Conservation (phyloP, 495 filamentous ascomycete genomes). For the Aspergillus bertholletiae region DNA sequence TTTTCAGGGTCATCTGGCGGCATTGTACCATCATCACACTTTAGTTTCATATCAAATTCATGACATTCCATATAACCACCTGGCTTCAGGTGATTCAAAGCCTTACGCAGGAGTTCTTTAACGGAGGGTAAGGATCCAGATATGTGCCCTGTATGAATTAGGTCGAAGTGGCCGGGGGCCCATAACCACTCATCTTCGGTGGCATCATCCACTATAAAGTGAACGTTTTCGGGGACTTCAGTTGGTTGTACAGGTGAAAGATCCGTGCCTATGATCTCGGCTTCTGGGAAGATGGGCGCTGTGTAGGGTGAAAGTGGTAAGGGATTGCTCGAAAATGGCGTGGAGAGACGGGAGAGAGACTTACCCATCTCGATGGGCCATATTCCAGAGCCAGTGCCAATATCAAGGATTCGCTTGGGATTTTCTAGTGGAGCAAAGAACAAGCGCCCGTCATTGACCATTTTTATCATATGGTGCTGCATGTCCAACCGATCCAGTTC, state of each 20-base stretch:
- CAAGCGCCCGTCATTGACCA: slow-evolving; percentile 47
- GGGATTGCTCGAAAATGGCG: neutral
- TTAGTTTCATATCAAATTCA: slow-evolving; percentile 53
- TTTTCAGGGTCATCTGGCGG: slow-evolving; percentile 40
- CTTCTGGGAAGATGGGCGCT: slow-evolving; percentile 51
- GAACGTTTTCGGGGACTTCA: slow-evolving; percentile 53
- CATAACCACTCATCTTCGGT: slow-evolving; percentile 50
- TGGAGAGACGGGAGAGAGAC: slow-evolving; percentile 13
- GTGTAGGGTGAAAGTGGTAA: slow-evolving; percentile 1
- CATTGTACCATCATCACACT: slow-evolving; percentile 62
- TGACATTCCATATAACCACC: slow-evolving; percentile 67
- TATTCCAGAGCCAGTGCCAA: slow-evolving; percentile 68
- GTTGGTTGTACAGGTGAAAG: slow-evolving; percentile 61
- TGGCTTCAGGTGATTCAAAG: slow-evolving; percentile 51
- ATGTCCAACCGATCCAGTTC: slow-evolving; percentile 54
- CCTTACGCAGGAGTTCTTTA: slow-evolving; percentile 38
- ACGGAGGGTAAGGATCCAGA: slow-evolving; percentile 37
- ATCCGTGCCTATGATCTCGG: slow-evolving; percentile 58
- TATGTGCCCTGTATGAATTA: slow-evolving; percentile 45
- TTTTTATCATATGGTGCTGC: slow-evolving; percentile 58
- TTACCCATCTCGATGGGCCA: slow-evolving; percentile 66
- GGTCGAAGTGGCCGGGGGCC: slow-evolving; percentile 42
- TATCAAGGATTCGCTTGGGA: slow-evolving; percentile 59
- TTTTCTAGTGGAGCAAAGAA: slow-evolving; percentile 58
- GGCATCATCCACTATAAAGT: slow-evolving; percentile 56